These are phyloP conservation scores for Diaporthe batatas DNA, from an alignment of 2,329 filamentous ascomycete genomes.

Conservation along the genomic window DNA sequence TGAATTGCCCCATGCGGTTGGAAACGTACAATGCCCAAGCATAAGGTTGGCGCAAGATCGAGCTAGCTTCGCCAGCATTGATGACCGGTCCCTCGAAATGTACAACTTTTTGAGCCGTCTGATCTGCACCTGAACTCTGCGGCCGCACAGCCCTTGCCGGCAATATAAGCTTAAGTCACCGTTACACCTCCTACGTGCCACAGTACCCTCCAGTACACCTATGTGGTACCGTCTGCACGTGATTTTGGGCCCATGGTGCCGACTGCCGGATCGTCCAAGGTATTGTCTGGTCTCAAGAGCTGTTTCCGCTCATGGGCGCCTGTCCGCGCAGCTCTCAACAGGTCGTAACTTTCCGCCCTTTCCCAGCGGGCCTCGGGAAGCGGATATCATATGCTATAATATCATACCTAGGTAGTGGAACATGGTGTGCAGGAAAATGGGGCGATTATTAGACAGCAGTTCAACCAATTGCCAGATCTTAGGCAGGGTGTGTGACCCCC, in stretches of 20 bases:
- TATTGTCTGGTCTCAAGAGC: conserved; percentile 7
- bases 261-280: conserved; percentile 26
- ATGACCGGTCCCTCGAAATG: background rate
- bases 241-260: background rate
- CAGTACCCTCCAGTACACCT: background rate
- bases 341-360: conserved; percentile 19
- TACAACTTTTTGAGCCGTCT: conserved; percentile 3
- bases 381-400: background rate
- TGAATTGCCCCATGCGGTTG: background rate
- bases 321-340: background rate
- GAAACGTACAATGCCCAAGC: background rate
- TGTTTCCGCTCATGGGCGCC: conserved; percentile 1
- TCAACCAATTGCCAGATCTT: conserved; percentile 12
- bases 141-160: conserved; percentile 29
- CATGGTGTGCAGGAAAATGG: background rate
- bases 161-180: conserved; percentile 31
- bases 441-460: conserved; percentile 8
- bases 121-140: conserved; percentile 23
- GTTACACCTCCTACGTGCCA: conserved; percentile 20
- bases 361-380: background rate
- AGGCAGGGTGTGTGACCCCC: background rate
- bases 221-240: background rate
- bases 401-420: background rate
- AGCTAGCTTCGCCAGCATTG: conserved; percentile 6
- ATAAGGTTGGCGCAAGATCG: background rate